Conservation (phyloP, 2,329 filamentous ascomycete genomes). For the Magnaporthiopsis incrustans region DNA sequence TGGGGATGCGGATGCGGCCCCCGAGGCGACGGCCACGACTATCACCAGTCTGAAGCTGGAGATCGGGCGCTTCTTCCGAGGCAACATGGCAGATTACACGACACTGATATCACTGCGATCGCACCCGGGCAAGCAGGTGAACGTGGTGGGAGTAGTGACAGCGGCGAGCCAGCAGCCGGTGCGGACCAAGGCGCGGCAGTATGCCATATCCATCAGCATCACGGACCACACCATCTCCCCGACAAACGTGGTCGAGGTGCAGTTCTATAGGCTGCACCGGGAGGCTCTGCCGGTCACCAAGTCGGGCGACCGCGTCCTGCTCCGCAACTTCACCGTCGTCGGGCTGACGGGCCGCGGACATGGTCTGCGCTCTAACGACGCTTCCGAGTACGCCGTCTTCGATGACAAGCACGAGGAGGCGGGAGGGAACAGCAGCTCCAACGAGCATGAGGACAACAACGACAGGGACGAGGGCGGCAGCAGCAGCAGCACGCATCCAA, state of each 20-base stretch:
- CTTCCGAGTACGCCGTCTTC: slow-evolving; percentile 55
- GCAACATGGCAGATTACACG: slow-evolving; percentile 44
- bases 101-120: slow-evolving; percentile 43
- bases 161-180: slow-evolving; percentile 33
- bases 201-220: slow-evolving; percentile 48
- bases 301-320: slow-evolving; percentile 49
- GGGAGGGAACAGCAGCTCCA: neutral
- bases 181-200: slow-evolving; percentile 50
- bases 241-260: slow-evolving; percentile 41
- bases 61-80: slow-evolving; percentile 36
- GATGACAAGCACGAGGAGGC: slow-evolving; percentile 24
- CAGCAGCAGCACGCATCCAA: slow-evolving; percentile 7
- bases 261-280: slow-evolving; percentile 51
- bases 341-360: slow-evolving; percentile 47
- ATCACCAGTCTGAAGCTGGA: slow-evolving; percentile 32
- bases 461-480: neutral
- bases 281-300: slow-evolving; percentile 46
- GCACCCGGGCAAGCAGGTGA: slow-evolving; percentile 38
- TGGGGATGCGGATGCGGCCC: neutral
- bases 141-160: slow-evolving; percentile 48
- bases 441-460: neutral
- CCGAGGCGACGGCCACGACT: slow-evolving; percentile 6
- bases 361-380: slow-evolving; percentile 45
- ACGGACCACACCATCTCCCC: slow-evolving; percentile 49
- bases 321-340: slow-evolving; percentile 47